These are phyloP conservation scores for Phaeotremella fagi DNA, from an alignment of 768 basidiomycete species.

Conservation along the genomic window DNA sequence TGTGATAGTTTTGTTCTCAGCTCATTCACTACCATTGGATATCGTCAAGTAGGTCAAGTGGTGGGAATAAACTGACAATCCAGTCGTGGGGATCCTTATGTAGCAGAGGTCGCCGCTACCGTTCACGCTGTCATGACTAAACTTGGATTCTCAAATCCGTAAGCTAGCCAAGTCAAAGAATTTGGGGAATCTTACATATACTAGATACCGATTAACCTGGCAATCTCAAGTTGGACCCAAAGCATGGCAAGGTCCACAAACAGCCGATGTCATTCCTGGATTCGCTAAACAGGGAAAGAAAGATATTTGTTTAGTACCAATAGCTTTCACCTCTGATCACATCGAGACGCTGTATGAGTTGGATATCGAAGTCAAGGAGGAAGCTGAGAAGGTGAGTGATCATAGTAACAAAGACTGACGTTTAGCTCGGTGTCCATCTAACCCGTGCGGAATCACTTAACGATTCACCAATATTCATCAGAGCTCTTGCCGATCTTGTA, in stretches of 20 bases:
- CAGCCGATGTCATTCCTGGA: conserved; percentile 76
- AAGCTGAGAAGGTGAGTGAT: conserved; percentile 75
- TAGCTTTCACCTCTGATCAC: conserved; percentile 98
- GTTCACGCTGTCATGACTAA: conserved; percentile 90
- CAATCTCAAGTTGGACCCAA: conserved; percentile 96
- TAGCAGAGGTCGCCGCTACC: conserved; percentile 88
- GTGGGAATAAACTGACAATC: not conserved
- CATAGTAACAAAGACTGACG: not conserved
- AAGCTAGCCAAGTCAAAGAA: no score
- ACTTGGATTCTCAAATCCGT: conserved; percentile 53
- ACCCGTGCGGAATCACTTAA: conserved; percentile 86
- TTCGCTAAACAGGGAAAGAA: conserved; percentile 51
- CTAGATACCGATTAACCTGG: conserved; percentile 89
- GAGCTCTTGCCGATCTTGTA: conserved; percentile 87
- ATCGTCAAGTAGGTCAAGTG: conserved; percentile 65
- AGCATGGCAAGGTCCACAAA: conserved; percentile 98
- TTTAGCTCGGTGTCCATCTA: conserved; percentile 82
- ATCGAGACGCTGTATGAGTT: conserved; percentile 98
- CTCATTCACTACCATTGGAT: conserved; percentile 95
- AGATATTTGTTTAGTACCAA: conserved; percentile 70
- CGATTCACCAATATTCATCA: conserved; percentile 90
- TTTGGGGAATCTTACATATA: not conserved
- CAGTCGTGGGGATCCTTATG: conserved; percentile 89
- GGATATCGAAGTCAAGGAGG: conserved; percentile 86
- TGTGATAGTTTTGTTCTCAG: conserved; percentile 85